These are phyloP conservation scores for Ballota nigra DNA, from an alignment of 257 asterid genomes.

Conservation along the genomic window DNA sequence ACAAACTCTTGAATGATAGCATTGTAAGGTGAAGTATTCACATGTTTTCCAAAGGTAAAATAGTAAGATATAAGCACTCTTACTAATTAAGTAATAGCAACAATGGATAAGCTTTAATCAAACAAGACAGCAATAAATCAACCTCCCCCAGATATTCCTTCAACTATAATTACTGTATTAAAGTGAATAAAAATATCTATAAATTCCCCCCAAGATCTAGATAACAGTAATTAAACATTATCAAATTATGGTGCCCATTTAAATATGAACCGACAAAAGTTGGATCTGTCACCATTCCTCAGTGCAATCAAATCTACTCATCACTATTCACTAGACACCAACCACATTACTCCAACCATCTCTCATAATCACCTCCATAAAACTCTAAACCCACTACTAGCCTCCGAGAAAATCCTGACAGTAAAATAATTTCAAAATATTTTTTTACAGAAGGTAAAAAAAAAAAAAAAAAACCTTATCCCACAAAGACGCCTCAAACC, in stretches of 20 bases:
- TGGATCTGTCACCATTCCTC: conserved; percentile 33
- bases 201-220: conserved; percentile 27
- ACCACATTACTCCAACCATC: background rate
- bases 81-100: background rate
- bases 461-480: background rate
- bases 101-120: background rate
- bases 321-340: background rate
- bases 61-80: background rate
- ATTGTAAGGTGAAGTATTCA: background rate
- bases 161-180: background rate
- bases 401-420: conserved; percentile 18
- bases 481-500: background rate
- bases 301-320: conserved; percentile 18
- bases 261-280: conserved; percentile 6
- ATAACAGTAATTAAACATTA: background rate
- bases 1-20: background rate
- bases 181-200: conserved; percentile 13
- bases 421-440: background rate
- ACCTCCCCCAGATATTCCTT: conserved; percentile 26
- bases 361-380: background rate
- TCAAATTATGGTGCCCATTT: background rate
- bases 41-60: background rate
- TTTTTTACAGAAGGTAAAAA: background rate
- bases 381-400: conserved; percentile 28
- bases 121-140: conserved; percentile 17